Conservation (phyloP, 768 basidiomycete genomes). For the Podaxis sp. region DNA sequence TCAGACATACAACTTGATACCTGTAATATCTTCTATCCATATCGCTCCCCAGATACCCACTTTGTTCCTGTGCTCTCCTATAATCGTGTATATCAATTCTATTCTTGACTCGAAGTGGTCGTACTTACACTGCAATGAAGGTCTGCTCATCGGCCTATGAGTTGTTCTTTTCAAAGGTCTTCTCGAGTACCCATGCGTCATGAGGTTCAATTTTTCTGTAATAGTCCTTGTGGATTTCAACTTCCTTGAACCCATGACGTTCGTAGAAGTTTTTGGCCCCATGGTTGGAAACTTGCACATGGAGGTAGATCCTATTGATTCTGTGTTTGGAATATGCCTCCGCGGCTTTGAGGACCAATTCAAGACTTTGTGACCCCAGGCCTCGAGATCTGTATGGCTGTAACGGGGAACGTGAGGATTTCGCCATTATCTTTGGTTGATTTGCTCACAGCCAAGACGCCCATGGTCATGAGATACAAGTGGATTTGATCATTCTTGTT, state of each 20-base stretch:
- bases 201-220: constrained; percentile 88
- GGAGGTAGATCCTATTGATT: constrained; percentile 74
- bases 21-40: not conserved
- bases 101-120: not conserved
- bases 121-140: constrained; percentile 10
- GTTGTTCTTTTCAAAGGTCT: constrained; percentile 17
- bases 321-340: constrained; percentile 55
- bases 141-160: not conserved
- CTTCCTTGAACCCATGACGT: constrained; percentile 75
- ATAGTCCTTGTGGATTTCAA: constrained; percentile 67
- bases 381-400: constrained; percentile 85
- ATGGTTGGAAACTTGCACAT: constrained; percentile 83
- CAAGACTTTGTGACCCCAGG: constrained; percentile 71
- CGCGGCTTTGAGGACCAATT: constrained; percentile 67
- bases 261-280: constrained; percentile 84
- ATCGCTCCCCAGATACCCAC: not conserved
- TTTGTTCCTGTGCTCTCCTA: not conserved
- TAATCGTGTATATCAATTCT: not conserved
- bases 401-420: constrained; percentile 11
- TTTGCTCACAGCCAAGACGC: constrained; percentile 73
- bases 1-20: not conserved
- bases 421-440: constrained; percentile 6
- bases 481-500: constrained; percentile 53
- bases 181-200: constrained; percentile 87
- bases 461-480: constrained; percentile 91